Conservation (phyloP, 805 yeast species). For the Metschnikowia borealis region DNA sequence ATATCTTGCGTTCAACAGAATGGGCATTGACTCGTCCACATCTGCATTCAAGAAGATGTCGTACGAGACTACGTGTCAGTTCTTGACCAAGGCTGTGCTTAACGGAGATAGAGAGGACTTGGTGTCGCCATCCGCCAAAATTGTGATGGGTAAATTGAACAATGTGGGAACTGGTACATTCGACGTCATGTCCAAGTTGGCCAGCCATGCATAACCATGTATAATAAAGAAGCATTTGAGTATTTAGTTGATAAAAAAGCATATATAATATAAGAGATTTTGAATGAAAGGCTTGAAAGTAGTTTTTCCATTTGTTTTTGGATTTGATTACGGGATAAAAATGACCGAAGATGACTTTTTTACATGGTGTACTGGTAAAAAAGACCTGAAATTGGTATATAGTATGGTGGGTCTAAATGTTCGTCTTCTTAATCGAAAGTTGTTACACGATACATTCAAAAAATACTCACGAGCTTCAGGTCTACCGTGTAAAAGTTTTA, state of each 20-base stretch:
- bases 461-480: too few species aligned
- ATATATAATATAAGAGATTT: not conserved
- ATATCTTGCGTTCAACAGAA: conserved; percentile 94
- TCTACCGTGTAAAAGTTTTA: too few species aligned
- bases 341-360: too few species aligned
- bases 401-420: too few species aligned
- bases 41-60: conserved; percentile 99
- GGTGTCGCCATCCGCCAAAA: conserved; percentile 88
- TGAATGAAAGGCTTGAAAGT: not conserved
- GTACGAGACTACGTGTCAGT: conserved; percentile 96
- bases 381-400: too few species aligned
- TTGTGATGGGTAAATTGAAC: conserved; percentile 87
- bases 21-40: conserved; percentile 93
- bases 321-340: too few species aligned
- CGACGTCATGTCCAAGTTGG: conserved; percentile 56
- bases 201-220: conserved; percentile 4
- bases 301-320: too few species aligned
- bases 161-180: conserved; percentile 96
- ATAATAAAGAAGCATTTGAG: not conserved
- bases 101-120: conserved; percentile 86
- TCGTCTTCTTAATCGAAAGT: too few species aligned
- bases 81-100: conserved; percentile 92
- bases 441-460: too few species aligned
- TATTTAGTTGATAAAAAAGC: not conserved
- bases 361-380: too few species aligned